phyloP scores from a whole-genome alignment of 106 monocot species.

The Posidonia australis region DNA sequence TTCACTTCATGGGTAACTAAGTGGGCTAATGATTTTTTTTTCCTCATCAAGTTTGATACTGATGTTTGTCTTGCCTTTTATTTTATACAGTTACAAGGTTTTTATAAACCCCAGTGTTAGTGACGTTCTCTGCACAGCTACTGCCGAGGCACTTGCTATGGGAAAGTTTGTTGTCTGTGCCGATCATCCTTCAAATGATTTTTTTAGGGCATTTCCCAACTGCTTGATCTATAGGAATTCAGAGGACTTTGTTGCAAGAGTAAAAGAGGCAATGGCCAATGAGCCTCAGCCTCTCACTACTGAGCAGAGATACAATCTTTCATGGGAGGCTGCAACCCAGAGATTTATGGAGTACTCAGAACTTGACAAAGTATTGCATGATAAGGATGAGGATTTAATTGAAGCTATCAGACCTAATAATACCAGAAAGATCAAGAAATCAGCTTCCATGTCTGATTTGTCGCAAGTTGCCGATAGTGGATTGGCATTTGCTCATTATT shows the following conservation, averaged over 20 bases:
- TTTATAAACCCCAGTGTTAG: constrained; percentile 96
- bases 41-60: not conserved
- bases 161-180: constrained; percentile 98
- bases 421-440: constrained; percentile 30
- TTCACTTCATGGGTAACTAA: constrained; percentile 70
- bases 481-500: constrained; percentile 81
- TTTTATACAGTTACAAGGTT: constrained; percentile 76
- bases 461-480: constrained; percentile 61
- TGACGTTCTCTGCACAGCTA: constrained; percentile 95
- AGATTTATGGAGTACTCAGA: constrained; percentile 86
- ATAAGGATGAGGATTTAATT: constrained; percentile 6
- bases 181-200: constrained; percentile 97
- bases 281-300: constrained; percentile 75
- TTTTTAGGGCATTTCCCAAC: constrained; percentile 87
- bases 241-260: constrained; percentile 71
- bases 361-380: constrained; percentile 51
- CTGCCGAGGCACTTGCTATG: constrained; percentile 99
- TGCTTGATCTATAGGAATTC: constrained; percentile 87
- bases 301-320: constrained; percentile 70
- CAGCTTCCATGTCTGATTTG: constrained; percentile 46
- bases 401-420: not conserved
- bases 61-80: not conserved
- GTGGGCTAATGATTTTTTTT: not conserved
- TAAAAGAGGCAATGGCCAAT: constrained; percentile 60
- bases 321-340: constrained; percentile 96